Evolutionary conservation across 2,329 filamentous ascomycete species (phyloP).

Genomic region (Ophiostoma piceae): DNA sequence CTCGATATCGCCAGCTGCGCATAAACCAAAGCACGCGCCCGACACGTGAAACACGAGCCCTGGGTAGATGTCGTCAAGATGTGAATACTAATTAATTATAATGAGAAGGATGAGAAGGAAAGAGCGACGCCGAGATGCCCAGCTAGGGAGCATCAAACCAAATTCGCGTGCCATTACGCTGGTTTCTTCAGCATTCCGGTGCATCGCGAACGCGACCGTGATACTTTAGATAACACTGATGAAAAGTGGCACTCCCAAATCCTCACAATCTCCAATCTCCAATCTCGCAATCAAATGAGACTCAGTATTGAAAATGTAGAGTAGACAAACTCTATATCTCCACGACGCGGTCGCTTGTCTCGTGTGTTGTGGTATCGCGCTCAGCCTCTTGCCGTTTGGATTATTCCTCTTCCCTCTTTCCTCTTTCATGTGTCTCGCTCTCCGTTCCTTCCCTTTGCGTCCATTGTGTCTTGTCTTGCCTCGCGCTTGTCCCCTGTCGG

Average conservation of each 20-base stretch:
- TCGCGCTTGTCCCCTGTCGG: slow-evolving; percentile 7
- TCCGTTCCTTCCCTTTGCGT: background rate
- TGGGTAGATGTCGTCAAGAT: background rate
- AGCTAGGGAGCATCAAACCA: background rate
- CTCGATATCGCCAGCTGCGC: background rate
- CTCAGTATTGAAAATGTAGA: background rate
- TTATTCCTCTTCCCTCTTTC: background rate
- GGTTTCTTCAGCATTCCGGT: slow-evolving; percentile 4
- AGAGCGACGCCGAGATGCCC: background rate
- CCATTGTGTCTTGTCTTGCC: slow-evolving; percentile 4
- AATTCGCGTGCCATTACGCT: background rate
- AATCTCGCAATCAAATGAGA: background rate
- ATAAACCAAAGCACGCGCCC: background rate
- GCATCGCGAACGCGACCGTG: background rate
- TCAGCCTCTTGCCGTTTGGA: slow-evolving; percentile 12
- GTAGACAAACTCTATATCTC: background rate
- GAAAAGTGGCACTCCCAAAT: background rate
- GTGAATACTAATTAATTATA: background rate
- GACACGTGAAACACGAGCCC: background rate
- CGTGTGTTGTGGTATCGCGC: background rate
- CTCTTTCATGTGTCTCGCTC: background rate
- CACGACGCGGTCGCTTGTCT: background rate
- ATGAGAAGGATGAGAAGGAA: background rate
- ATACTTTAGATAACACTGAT: background rate
- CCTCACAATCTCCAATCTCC: no score